Base-by-base conservation (phyloP, 2,329 filamentous ascomycete species). In the Exophiala alcalophila region DNA sequence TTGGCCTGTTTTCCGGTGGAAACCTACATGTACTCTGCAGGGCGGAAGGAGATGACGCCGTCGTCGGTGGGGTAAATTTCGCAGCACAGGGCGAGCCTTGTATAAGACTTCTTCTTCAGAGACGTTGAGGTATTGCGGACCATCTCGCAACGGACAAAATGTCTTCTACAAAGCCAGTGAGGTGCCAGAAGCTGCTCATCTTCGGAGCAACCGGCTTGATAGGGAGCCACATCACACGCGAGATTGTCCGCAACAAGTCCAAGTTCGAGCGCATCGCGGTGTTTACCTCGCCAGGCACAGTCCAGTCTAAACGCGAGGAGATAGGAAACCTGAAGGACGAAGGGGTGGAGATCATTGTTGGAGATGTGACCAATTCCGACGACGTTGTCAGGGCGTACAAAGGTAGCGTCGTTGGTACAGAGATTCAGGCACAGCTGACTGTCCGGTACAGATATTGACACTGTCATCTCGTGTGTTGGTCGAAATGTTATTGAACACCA, bases 381-480 rank as follows among this genome's bases (percentile, higher is more conserved):
- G 76, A 79, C 41, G 65, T 84, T 2, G 58, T 62, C 9, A 66
- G 67, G 10, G 79, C 80, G 2, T 84, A 78, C 52, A 52, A 70
- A 49, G 69, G 71, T 70, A 47, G 23, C 25, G 18, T 14, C 15
- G 43, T 7, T 28, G 19, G 11, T 9, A 21, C 12, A 23, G 21
- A 14, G 9, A 15, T 20, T 16, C 6, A 12, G 8, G 10, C 10
- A 6, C 12, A 11, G 11, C 27, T 28, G 15, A 26, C 37, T 26
- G 23, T 14, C 5, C 12, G 46, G 10, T 9, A 21, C 37, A 37
- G 42, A 70, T 38, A 73, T 81, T 53, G 80, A 85, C 59, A 85
- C 81, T 0, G 69, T 85, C 26, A 64, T 86, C 37, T 81, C 76
- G 14, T 75, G 76, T 2, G 69, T 86, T 1, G 83, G 83, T 2